Evolutionary conservation across 2,329 filamentous ascomycete genomes (phyloP).

Genomic region (Conoideocrella luteorostrata): DNA sequence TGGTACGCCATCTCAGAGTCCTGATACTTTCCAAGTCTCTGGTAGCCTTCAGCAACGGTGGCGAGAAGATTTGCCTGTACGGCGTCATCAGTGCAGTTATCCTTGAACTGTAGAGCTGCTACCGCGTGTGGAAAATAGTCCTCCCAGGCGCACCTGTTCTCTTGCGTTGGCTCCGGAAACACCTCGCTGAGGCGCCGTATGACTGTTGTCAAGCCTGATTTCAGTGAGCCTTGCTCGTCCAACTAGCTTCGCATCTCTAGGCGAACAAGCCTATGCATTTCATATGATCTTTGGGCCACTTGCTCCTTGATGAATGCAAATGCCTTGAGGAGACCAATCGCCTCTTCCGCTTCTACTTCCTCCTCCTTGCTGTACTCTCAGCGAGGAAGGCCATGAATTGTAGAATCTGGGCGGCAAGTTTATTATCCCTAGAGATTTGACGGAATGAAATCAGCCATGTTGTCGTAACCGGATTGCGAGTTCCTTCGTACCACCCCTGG

Average conservation of each 20-base stretch:
- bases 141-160: too few species aligned
- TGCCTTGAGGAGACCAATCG: conserved; percentile 18
- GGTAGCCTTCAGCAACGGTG: too few species aligned
- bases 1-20: too few species aligned
- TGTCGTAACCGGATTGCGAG: conserved; percentile 22
- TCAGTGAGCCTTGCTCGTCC: conserved; percentile 6
- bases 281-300: conserved; percentile 11
- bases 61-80: too few species aligned
- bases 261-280: conserved; percentile 27
- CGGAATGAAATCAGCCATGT: conserved; percentile 30
- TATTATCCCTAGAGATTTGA: conserved; percentile 18
- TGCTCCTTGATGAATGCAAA: conserved; percentile 25
- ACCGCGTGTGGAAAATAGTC: too few species aligned
- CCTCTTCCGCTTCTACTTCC: conserved; percentile 6
- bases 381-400: conserved; percentile 22
- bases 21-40: too few species aligned
- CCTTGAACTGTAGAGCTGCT: too few species aligned
- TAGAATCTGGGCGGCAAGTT: conserved; percentile 21
- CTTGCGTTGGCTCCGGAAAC: too few species aligned
- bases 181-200: too few species aligned
- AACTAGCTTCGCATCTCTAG: conserved; percentile 24
- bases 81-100: too few species aligned
- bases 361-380: conserved; percentile 16
- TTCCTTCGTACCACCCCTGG: conserved; percentile 17
- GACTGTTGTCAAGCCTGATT: too few species aligned